Evolutionary conservation across 2,329 filamentous ascomycete genomes (phyloP).

Genomic region (Ceratocystis papillata): DNA sequence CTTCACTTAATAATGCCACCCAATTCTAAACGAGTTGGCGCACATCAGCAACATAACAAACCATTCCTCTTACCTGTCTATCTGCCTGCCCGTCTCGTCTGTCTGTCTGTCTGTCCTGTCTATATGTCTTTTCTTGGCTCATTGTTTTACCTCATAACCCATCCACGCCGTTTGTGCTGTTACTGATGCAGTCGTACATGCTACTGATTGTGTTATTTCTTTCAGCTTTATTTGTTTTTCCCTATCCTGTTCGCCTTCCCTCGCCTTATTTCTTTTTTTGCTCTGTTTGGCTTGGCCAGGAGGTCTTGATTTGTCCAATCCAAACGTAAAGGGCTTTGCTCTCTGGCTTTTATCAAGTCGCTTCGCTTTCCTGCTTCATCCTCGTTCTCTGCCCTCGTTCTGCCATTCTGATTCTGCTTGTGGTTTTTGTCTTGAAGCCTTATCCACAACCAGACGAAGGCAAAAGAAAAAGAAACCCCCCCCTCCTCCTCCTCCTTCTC

Average conservation of each 20-base stretch:
- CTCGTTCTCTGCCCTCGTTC: not conserved
- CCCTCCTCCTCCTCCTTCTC: too few relatives aligned
- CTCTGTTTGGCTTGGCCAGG: not conserved
- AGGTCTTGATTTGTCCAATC: not conserved
- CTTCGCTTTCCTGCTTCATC: too few relatives aligned
- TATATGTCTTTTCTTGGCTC: not conserved
- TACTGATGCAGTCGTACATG: not conserved
- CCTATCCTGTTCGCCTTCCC: not conserved
- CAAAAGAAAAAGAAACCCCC: not conserved
- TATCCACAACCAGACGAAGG: not conserved
- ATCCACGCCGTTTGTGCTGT: not conserved
- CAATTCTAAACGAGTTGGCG: not conserved
- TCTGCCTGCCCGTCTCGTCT: not conserved
- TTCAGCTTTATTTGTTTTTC: constrained; percentile 10
- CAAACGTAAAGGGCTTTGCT: not conserved
- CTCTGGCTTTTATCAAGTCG: not conserved
- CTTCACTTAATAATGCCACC: not conserved
- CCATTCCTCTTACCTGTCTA: not conserved
- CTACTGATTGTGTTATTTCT: constrained; percentile 9
- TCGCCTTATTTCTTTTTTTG: not conserved
- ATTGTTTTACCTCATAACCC: constrained; percentile 6
- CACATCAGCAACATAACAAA: not conserved
- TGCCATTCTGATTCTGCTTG: not conserved
- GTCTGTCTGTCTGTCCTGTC: not conserved
- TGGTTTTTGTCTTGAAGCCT: not conserved